Evolutionary conservation across 352 stramenopile genomes (phyloP).

Genomic region (Globisporangium splendens): DNA sequence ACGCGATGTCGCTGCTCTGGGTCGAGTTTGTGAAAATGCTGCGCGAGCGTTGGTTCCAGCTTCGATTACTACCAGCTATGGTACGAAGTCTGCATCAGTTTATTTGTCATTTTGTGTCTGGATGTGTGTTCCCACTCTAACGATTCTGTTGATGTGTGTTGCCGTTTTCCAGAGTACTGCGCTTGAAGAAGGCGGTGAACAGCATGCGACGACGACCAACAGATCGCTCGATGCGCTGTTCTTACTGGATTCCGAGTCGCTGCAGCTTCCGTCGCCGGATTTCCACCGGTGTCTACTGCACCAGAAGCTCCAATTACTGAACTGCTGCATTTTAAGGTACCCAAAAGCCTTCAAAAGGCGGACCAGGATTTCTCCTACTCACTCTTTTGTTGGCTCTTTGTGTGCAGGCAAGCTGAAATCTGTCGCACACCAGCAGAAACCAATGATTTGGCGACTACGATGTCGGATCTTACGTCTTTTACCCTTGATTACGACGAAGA

Average conservation of each 20-base stretch:
- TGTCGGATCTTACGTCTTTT: slow-evolving; percentile 32
- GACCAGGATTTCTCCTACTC: not conserved
- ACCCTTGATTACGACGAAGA: slow-evolving; percentile 24
- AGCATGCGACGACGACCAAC: slow-evolving; percentile 21
- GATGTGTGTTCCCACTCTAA: too few relatives aligned
- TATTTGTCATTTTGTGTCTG: not conserved
- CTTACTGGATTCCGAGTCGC: slow-evolving; percentile 40
- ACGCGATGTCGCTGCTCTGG: slow-evolving; percentile 76
- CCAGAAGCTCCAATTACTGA: slow-evolving; percentile 79
- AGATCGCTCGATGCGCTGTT: slow-evolving; percentile 50
- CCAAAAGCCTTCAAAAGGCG: too few relatives aligned
- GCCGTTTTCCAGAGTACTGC: slow-evolving; percentile 26
- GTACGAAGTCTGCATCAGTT: slow-evolving; percentile 21
- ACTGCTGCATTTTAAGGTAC: slow-evolving; percentile 71
- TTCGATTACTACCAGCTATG: slow-evolving; percentile 68
- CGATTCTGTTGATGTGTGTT: not conserved
- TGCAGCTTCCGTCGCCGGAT: slow-evolving; percentile 53
- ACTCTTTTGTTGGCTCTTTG: not conserved
- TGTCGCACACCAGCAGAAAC: not conserved
- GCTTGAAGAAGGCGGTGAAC: slow-evolving; percentile 20
- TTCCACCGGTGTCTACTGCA: slow-evolving; percentile 75
- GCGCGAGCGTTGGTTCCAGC: slow-evolving; percentile 64
- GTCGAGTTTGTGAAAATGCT: slow-evolving; percentile 81
- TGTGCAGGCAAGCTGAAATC: slow-evolving; percentile 25
- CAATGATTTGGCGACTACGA: not conserved